These are phyloP conservation scores for Eucalyptus decipiens DNA, from an alignment of 345 rosid species.

Conservation along the genomic window DNA sequence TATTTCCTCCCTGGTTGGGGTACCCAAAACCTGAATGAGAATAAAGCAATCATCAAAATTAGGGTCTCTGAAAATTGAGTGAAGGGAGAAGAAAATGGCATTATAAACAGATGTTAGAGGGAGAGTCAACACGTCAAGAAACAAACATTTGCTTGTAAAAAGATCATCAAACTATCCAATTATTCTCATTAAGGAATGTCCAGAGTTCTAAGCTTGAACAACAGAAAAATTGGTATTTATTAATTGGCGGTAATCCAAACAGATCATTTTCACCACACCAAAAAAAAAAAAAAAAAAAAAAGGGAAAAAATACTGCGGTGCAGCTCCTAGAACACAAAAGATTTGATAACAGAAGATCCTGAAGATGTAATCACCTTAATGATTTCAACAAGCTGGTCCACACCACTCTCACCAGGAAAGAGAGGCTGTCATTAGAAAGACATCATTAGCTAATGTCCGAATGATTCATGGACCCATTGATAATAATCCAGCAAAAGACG, in stretches of 20 bases:
- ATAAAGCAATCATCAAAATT: neutral
- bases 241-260: neutral
- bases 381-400: slow-evolving; percentile 96
- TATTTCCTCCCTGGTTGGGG: slow-evolving; percentile 97
- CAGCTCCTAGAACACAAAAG: neutral
- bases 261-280: neutral
- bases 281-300: neutral
- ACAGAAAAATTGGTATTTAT: neutral
- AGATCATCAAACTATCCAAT: neutral
- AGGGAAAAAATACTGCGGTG: neutral
- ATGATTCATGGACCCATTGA: neutral
- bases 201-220: neutral
- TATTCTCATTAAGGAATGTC: neutral
- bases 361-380: slow-evolving; percentile 52
- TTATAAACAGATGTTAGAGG: neutral
- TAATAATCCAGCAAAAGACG: neutral
- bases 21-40: slow-evolving; percentile 70
- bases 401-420: slow-evolving; percentile 97
- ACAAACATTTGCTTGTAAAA: neutral
- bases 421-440: slow-evolving; percentile 50
- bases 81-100: neutral
- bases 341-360: neutral
- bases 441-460: neutral
- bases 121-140: neutral
- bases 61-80: neutral